Evolutionary conservation across 2,329 filamentous ascomycete species (phyloP).

Genomic region (Lasiodiplodia gonubiensis): DNA sequence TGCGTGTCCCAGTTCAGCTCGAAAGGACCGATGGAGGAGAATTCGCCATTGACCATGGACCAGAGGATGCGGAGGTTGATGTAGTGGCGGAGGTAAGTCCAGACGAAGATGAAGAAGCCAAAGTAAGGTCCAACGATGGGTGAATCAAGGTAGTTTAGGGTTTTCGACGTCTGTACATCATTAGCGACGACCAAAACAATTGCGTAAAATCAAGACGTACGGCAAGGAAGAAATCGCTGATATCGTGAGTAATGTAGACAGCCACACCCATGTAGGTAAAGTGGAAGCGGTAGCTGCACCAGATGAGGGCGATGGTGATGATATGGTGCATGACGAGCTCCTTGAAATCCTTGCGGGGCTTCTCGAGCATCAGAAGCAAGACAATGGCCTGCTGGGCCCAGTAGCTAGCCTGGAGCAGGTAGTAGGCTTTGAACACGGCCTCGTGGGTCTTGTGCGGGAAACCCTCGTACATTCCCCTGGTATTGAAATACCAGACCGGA

Average conservation of each 20-base stretch:
- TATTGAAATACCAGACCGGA: constrained; percentile 97
- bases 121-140: constrained; percentile 83
- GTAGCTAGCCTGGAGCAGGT: constrained; percentile 91
- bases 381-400: constrained; percentile 96
- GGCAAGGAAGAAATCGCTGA: constrained; percentile 93
- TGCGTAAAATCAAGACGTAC: constrained; percentile 58
- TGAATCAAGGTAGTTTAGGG: constrained; percentile 87
- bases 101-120: constrained; percentile 77
- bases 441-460: constrained; percentile 86
- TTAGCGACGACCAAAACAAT: constrained; percentile 13
- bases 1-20: constrained; percentile 76
- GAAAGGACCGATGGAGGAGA: constrained; percentile 74
- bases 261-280: constrained; percentile 94
- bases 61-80: constrained; percentile 78
- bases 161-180: constrained; percentile 76
- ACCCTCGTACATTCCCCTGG: constrained; percentile 82
- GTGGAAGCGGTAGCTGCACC: constrained; percentile 89
- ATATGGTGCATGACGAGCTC: constrained; percentile 92
- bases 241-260: constrained; percentile 93
- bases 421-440: constrained; percentile 89
- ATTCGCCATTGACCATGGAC: constrained; percentile 73
- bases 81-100: constrained; percentile 90
- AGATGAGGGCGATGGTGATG: constrained; percentile 83
- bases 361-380: constrained; percentile 83
- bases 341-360: constrained; percentile 92